phyloP scores from a whole-genome alignment of 2,329 filamentous ascomycete species.

The Sporothrix variecibatus region DNA sequence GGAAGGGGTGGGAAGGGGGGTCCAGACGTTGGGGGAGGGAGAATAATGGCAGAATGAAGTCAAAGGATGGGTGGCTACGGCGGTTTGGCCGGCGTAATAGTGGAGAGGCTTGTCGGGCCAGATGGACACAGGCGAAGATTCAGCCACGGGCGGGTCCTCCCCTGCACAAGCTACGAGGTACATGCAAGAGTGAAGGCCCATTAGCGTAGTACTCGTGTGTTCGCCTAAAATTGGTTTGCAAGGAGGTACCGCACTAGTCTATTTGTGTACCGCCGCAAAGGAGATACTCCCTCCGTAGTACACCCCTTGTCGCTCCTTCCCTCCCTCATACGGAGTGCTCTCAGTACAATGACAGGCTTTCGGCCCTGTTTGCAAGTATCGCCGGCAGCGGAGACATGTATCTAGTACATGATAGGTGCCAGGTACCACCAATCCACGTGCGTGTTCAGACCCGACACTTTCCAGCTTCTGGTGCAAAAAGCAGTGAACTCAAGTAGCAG shows the following conservation, averaged over 20 bases:
- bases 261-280: not conserved
- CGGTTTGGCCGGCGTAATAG: constrained; percentile 61
- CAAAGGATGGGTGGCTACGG: constrained; percentile 46
- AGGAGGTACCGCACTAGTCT: constrained; percentile 3
- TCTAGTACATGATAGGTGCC: not conserved
- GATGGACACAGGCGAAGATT: constrained; percentile 29
- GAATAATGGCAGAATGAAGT: constrained; percentile 18
- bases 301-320: constrained; percentile 22
- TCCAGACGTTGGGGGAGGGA: constrained; percentile 11
- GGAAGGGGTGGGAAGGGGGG: constrained; percentile 9
- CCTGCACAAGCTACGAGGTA: not conserved
- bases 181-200: not conserved
- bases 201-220: not conserved
- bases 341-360: constrained; percentile 24
- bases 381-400: constrained; percentile 18
- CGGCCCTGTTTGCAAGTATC: constrained; percentile 32
- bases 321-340: constrained; percentile 22
- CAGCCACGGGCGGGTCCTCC: constrained; percentile 29
- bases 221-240: not conserved
- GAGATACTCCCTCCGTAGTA: constrained; percentile 17
- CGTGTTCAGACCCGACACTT: not conserved
- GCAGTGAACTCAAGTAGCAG: no score
- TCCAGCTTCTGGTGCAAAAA: not conserved
- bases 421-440: not conserved
- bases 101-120: constrained; percentile 44